Evolutionary conservation across 2,329 filamentous ascomycete genomes (phyloP).

Genomic region (Emericellopsis cladophorae): DNA sequence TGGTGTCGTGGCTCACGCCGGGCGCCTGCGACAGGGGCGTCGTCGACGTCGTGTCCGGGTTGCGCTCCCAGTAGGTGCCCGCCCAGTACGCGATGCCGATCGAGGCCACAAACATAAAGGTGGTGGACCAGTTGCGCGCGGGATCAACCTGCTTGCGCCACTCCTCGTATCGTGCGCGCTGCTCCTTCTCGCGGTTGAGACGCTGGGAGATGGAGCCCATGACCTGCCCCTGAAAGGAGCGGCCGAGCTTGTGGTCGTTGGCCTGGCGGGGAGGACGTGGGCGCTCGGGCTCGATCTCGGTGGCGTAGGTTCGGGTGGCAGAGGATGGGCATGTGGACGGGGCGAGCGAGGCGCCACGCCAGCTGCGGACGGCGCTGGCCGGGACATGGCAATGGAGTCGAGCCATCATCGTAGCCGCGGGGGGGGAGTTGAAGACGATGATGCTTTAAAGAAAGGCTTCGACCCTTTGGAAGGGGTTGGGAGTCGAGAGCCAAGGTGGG

Average conservation of each 20-base stretch:
- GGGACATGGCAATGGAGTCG: constrained; percentile 9
- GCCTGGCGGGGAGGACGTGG: constrained; percentile 15
- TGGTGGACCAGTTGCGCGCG: constrained; percentile 35
- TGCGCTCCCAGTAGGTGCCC: constrained; percentile 40
- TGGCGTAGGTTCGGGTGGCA: constrained; percentile 16
- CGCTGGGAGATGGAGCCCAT: constrained; percentile 44
- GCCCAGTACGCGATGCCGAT: constrained; percentile 43
- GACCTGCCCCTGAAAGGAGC: constrained; percentile 45
- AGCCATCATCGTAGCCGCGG: too few relatives aligned
- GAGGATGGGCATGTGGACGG: constrained; percentile 1
- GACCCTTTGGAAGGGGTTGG: too few relatives aligned
- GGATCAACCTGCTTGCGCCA: constrained; percentile 26
- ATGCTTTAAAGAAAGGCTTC: too few relatives aligned
- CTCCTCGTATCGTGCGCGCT: constrained; percentile 35
- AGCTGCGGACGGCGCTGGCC: constrained; percentile 5
- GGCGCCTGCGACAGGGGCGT: constrained; percentile 39
- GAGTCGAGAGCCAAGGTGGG: too few relatives aligned
- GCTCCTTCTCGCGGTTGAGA: constrained; percentile 39
- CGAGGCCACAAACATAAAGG: constrained; percentile 41
- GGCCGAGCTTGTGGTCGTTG: constrained; percentile 23
- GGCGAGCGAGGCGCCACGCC: constrained; percentile 1
- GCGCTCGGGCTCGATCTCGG: constrained; percentile 21
- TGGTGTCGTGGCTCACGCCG: constrained; percentile 43
- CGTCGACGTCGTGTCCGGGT: constrained; percentile 41
- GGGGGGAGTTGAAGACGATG: too few relatives aligned